Evolutionary conservation across 2,329 filamentous ascomycete species (phyloP).

Genomic region (Colletotrichum somersetense): DNA sequence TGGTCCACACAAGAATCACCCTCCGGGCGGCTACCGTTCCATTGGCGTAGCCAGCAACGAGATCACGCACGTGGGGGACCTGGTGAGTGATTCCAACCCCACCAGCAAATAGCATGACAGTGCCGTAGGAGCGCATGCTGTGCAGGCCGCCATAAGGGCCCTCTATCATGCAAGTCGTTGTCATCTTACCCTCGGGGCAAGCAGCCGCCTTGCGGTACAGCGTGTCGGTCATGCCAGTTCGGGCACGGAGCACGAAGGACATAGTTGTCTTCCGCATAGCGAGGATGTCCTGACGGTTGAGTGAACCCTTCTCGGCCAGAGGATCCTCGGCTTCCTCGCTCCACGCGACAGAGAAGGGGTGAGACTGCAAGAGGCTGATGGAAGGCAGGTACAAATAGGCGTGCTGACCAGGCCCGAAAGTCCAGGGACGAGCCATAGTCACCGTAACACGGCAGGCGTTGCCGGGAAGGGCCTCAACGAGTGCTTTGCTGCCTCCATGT

Average conservation of each 20-base stretch:
- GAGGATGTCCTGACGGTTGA: slow-evolving; percentile 69
- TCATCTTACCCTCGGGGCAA: slow-evolving; percentile 70
- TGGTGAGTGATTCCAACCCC: slow-evolving; percentile 87
- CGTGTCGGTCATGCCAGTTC: slow-evolving; percentile 79
- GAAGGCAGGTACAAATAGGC: slow-evolving; percentile 83
- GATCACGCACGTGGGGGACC: slow-evolving; percentile 79
- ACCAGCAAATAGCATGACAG: slow-evolving; percentile 82
- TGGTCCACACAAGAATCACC: slow-evolving; percentile 82
- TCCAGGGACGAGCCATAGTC: slow-evolving; percentile 81
- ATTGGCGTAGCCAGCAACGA: slow-evolving; percentile 76
- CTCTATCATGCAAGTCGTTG: slow-evolving; percentile 76
- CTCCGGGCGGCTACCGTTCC: slow-evolving; percentile 79
- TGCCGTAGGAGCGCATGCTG: slow-evolving; percentile 80
- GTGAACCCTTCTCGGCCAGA: slow-evolving; percentile 67
- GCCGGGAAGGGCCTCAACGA: slow-evolving; percentile 81
- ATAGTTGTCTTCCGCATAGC: slow-evolving; percentile 73
- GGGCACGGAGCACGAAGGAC: slow-evolving; percentile 79
- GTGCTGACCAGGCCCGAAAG: slow-evolving; percentile 80
- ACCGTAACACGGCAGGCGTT: slow-evolving; percentile 81
- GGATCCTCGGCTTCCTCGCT: slow-evolving; percentile 72
- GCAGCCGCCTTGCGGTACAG: slow-evolving; percentile 76
- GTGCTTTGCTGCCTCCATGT: slow-evolving; percentile 73
- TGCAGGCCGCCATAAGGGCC: slow-evolving; percentile 83
- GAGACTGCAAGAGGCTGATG: slow-evolving; percentile 79
- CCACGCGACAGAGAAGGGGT: slow-evolving; percentile 86